Conservation (phyloP, 2,329 filamentous ascomycete genomes). For the Penicillium hordei region DNA sequence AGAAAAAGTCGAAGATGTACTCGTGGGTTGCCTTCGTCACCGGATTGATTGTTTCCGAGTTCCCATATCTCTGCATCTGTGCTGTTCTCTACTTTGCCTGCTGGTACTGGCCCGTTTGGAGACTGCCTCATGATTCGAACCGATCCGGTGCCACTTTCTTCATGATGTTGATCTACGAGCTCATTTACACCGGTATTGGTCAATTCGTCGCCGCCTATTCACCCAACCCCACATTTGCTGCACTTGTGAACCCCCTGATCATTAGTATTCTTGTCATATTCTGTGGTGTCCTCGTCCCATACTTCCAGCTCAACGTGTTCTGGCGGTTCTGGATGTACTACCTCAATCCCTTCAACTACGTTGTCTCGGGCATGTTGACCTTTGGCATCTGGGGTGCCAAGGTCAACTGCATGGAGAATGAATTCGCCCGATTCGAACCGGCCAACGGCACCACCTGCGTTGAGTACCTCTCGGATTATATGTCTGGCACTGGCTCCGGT, state of each 20-base stretch:
- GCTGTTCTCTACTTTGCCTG: slow-evolving; percentile 12
- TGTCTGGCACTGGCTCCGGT: slow-evolving; percentile 45
- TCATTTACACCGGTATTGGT: slow-evolving; percentile 70
- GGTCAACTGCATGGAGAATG: slow-evolving; percentile 49
- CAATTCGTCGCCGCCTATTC: slow-evolving; percentile 79
- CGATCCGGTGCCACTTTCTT: slow-evolving; percentile 56
- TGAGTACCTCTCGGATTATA: slow-evolving; percentile 57
- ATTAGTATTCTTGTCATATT: slow-evolving; percentile 70
- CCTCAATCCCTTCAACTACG: slow-evolving; percentile 62
- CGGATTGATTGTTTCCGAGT: slow-evolving; percentile 9
- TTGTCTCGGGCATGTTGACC: slow-evolving; percentile 57
- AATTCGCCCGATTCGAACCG: slow-evolving; percentile 52
- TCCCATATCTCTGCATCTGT: slow-evolving; percentile 11
- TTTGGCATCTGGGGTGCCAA: slow-evolving; percentile 52
- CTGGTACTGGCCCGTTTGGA: slow-evolving; percentile 59
- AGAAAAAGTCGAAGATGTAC: slow-evolving; percentile 13
- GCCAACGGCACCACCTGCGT: slow-evolving; percentile 53
- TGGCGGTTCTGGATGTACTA: slow-evolving; percentile 68
- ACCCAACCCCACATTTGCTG: slow-evolving; percentile 64
- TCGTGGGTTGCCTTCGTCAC: slow-evolving; percentile 11
- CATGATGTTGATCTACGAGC: slow-evolving; percentile 71
- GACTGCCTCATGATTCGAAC: slow-evolving; percentile 59
- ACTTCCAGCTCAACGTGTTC: slow-evolving; percentile 61
- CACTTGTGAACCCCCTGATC: slow-evolving; percentile 73
- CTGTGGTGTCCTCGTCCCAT: slow-evolving; percentile 70